Evolutionary conservation across 192 early-diverging fungal genomes (phyloP).

Genomic region (Coemansia sp.): DNA sequence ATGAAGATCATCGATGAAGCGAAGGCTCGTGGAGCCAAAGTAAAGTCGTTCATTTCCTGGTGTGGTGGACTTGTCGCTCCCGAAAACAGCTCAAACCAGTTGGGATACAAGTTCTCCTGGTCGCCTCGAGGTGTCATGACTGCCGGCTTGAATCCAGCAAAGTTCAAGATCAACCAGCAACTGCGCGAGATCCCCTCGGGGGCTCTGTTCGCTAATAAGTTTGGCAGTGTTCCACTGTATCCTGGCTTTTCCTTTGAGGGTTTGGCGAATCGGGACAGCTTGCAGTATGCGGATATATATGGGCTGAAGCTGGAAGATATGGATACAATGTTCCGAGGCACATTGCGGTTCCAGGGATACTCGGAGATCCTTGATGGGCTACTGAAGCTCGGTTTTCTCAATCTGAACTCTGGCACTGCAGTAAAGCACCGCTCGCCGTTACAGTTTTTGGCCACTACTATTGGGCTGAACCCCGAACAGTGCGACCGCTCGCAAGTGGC

Average conservation of each 20-base stretch:
- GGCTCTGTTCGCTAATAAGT: slow-evolving; percentile 66
- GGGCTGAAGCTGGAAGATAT: slow-evolving; percentile 69
- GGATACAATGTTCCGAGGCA: slow-evolving; percentile 94
- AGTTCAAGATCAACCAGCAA: slow-evolving; percentile 71
- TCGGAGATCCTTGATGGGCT: slow-evolving; percentile 82
- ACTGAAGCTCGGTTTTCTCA: slow-evolving; percentile 74
- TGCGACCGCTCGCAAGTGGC: neutral
- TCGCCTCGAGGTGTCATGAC: slow-evolving; percentile 87
- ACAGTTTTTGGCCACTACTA: slow-evolving; percentile 10
- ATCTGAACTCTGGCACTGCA: slow-evolving; percentile 41
- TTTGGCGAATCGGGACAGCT: slow-evolving; percentile 90
- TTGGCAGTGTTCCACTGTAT: slow-evolving; percentile 74
- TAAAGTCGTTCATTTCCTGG: slow-evolving; percentile 89
- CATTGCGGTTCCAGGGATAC: slow-evolving; percentile 89
- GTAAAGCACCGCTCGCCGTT: slow-evolving; percentile 24
- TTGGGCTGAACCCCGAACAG: slow-evolving; percentile 6
- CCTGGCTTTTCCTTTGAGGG: slow-evolving; percentile 91
- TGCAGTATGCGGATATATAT: slow-evolving; percentile 85
- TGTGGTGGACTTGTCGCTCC: slow-evolving; percentile 95
- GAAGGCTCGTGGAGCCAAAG: slow-evolving; percentile 64
- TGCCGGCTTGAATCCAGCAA: slow-evolving; percentile 81
- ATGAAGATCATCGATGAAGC: slow-evolving; percentile 94
- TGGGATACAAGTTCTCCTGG: slow-evolving; percentile 97
- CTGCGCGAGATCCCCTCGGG: slow-evolving; percentile 64
- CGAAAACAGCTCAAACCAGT: slow-evolving; percentile 84